A percentile compares a stretch with the other conserved stretches of the same genome.
phyloP scores from a whole-genome alignment of 768 basidiomycete genomes.

The Psilocybe tampanensis region DNA sequence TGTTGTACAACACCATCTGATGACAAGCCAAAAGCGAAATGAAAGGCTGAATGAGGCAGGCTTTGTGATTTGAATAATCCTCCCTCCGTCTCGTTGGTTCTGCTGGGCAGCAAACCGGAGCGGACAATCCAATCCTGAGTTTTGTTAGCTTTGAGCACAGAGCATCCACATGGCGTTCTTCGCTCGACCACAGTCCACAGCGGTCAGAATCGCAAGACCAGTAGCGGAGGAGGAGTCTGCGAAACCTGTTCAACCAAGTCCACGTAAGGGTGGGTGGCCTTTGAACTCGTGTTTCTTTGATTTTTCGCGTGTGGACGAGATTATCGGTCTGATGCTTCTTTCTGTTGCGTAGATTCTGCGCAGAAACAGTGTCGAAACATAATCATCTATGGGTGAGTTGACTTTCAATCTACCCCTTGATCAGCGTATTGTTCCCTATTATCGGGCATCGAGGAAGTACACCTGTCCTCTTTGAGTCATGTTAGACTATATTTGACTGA shows the following conservation, averaged over 20 bases:
- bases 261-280: constrained; percentile 57
- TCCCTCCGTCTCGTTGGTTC: constrained; percentile 24
- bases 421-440: not conserved
- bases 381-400: constrained; percentile 80
- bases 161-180: constrained; percentile 68
- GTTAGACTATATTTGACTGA: not conserved
- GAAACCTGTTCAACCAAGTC: constrained; percentile 32
- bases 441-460: not conserved
- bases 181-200: constrained; percentile 60
- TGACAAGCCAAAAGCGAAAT: constrained; percentile 5
- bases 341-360: constrained; percentile 50
- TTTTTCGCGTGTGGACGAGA: not conserved
- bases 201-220: constrained; percentile 75
- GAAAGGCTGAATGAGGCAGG: constrained; percentile 7
- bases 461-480: not conserved
- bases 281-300: not conserved
- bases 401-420: not conserved
- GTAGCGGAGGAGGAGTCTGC: constrained; percentile 38
- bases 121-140: constrained; percentile 4
- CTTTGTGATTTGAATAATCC: constrained; percentile 12
- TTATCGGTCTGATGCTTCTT: not conserved
- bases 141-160: not conserved
- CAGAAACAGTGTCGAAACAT: constrained; percentile 90
- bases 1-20: not conserved
- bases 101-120: constrained; percentile 31